Evolutionary conservation across 306 rosid genomes (phyloP).

Genomic region (Medicago ruthenica): DNA sequence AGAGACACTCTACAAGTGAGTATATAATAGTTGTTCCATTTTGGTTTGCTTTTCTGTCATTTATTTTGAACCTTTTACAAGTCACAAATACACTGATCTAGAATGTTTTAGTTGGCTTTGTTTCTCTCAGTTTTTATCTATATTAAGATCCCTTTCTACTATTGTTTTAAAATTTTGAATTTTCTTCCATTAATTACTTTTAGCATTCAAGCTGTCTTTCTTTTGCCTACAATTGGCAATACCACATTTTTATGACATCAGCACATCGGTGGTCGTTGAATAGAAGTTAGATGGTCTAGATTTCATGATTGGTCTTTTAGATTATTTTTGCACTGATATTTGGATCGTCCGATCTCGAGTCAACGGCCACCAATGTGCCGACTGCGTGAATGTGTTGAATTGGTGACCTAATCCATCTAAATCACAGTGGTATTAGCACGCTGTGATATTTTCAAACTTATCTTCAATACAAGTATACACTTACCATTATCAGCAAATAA

Average conservation of each 20-base stretch:
- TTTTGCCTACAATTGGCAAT: neutral
- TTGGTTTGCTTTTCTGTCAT: neutral
- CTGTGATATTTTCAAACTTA: neutral
- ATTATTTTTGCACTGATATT: too few relatives aligned
- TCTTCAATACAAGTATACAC: neutral
- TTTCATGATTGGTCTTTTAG: neutral
- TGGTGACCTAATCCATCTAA: neutral
- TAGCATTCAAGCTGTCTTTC: neutral
- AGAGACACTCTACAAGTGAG: conserved; percentile 92
- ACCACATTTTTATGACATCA: neutral
- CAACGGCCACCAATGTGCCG: neutral
- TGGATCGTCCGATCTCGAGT: neutral
- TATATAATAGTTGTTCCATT: conserved; percentile 28
- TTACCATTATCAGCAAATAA: neutral
- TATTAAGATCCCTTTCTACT: neutral
- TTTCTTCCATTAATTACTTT: neutral
- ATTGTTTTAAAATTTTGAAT: neutral
- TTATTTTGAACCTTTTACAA: neutral
- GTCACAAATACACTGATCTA: neutral
- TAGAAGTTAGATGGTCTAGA: neutral
- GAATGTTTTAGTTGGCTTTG: conserved; percentile 16
- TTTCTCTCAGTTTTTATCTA: conserved; percentile 19
- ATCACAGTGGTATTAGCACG: neutral
- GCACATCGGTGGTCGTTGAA: neutral
- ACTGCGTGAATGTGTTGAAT: neutral